Evolutionary conservation across 106 monocot species (phyloP), one percentile per base, ranked within the genome.

Genomic region (Dendrobium catenatum): DNA sequence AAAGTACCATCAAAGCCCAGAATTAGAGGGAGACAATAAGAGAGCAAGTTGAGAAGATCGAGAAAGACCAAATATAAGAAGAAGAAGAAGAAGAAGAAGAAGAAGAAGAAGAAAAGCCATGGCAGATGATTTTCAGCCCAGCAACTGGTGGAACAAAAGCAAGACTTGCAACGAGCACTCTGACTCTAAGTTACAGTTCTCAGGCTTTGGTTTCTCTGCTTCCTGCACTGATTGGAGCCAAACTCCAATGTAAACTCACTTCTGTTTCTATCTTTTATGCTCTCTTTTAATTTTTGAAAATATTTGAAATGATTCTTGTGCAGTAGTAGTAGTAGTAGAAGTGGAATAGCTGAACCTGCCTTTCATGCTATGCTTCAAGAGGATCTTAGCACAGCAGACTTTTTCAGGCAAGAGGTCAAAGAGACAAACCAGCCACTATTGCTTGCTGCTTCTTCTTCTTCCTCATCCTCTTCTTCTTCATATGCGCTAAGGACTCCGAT

Each of bases 161-260:
- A 55, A 55, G 55, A 17, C 4, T 33, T 11, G 29, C 40, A 9
- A 15, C 37, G 20, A 13, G 6, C 72, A 37, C 33, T 72, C n/a
- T 9, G 11, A 29, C 33, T 11, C 7, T 17, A 37, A 37, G 37
- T 37, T 37, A 37, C 37, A 37, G 37, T 37, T 37, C 37, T 37
- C 37, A 37, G 37, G 37, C 37, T 37, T 37, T 37, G 37, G 8
- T 33, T 33, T 29, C 40, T n/a, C 6, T 33, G n/a, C 66, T 37
- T 15, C 72, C 11, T 72, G 31, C 37, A 72, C 6, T 16, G 72
- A 72, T 72, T 72, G 72, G 72, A 72, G 72, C 37, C 72, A 72
- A 40, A 72, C 29, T 72, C 33, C 37, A 33, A 9, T 72, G 72
- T 72, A 72, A 72, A 55, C 11, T 29, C 9, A 72, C 7, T 66